Evolutionary conservation across 176 grass and related monocot species (phyloP).

Genomic region (Oryza meyeriana): DNA sequence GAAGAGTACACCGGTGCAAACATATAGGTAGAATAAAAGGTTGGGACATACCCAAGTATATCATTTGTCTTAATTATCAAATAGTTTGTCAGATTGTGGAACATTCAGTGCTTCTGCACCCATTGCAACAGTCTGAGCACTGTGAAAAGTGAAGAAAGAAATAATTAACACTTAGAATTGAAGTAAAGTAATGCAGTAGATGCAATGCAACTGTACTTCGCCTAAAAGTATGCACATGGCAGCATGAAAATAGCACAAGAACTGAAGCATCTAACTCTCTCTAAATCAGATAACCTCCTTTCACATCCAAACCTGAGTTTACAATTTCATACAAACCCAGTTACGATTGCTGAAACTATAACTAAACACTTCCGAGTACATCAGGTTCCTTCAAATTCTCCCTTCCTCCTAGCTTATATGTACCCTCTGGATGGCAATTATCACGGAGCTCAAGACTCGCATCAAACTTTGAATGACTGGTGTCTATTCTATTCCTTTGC

Average conservation of each 20-base stretch:
- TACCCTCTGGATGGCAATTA: background rate
- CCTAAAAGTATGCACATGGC: background rate
- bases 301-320: background rate
- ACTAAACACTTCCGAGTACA: background rate
- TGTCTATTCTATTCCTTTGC: too few species aligned
- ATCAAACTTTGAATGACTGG: background rate
- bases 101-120: too few species aligned
- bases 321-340: background rate
- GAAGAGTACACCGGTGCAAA: too few species aligned
- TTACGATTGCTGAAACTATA: background rate
- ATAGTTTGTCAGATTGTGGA: too few species aligned
- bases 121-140: too few species aligned
- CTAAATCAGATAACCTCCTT: background rate
- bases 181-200: too few species aligned
- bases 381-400: background rate
- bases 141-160: too few species aligned
- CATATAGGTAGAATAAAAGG: too few species aligned
- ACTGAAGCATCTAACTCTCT: background rate
- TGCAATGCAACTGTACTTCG: slow-evolving; percentile 22
- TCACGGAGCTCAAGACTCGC: background rate
- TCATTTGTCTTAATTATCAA: too few species aligned
- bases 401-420: background rate
- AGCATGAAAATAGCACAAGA: background rate
- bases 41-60: too few species aligned
- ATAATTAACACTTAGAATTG: too few species aligned